Base-by-base conservation (phyloP, 1,284 basidiomycete genomes). In the Leccinum fallax region DNA sequence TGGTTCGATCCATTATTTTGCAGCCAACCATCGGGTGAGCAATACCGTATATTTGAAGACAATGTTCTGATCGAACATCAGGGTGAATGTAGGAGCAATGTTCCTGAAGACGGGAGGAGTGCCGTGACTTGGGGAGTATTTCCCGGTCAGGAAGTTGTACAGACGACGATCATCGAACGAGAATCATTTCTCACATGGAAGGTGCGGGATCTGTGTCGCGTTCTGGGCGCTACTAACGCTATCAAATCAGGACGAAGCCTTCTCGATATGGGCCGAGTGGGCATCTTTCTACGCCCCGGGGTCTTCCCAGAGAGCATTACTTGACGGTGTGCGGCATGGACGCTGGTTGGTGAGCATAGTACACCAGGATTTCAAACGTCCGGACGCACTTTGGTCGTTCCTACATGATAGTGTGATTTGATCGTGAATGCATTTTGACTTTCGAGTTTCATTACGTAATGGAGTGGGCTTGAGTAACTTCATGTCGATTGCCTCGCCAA, bases 101-200 rank as follows among this genome's bases (percentile, higher is more conserved):
- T 95, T 11, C 82, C 85, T 2, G 85, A 89, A 34, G 88, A 87
- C 43, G 90, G 87, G 9, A 87, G 94, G 59, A 98, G 98, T 76
- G 97, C 96, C 0, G 97, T 99, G 28, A 99, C 97, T 0, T 99
- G 97, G 97, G 97, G 97, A 64, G 92, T 97, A 9, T 99, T 99
- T 78, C 95, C 97, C 4, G 95, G 94, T 0, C 91, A 96, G 73
- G 97, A 99, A 77, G 92, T 99, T 61, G 87, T 92, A 2, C 97
- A 98, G 74, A 94, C 96, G 8, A 99, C 97, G 0, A 98, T 99
- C 69, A 98, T 99, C 58, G 97, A 98, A 71, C 85, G 84, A 59
- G 88, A 93, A 65, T 96, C 94, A 7, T 98, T 98, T 81, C 76
- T 94, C 46, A 88, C 93, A 1, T 97, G 95, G 95, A 96, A 95